Conservation (phyloP, 2,329 filamentous ascomycete genomes). For the Incumbomyces lentus region DNA sequence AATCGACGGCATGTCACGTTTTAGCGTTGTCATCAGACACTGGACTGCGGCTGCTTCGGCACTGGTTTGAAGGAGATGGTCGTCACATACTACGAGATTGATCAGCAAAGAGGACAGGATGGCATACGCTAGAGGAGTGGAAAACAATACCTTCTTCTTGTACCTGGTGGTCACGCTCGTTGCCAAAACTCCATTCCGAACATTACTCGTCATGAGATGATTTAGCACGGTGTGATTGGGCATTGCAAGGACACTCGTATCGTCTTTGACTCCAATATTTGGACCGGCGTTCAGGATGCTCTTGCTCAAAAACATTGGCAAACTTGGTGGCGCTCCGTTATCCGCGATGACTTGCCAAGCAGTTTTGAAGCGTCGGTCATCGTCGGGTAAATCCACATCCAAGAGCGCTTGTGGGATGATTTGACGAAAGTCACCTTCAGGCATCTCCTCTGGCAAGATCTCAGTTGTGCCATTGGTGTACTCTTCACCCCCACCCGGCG, state of each 20-base stretch:
- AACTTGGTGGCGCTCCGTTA: conserved; percentile 68
- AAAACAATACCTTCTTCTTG: conserved; percentile 60
- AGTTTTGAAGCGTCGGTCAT: conserved; percentile 61
- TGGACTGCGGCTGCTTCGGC: conserved; percentile 18
- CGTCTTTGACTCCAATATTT: conserved; percentile 85
- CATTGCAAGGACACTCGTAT: conserved; percentile 92
- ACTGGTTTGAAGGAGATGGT: conserved; percentile 97
- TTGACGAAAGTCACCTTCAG: conserved; percentile 53
- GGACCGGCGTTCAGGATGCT: conserved; percentile 72
- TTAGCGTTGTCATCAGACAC: not conserved
- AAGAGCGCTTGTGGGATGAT: conserved; percentile 75
- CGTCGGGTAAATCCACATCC: conserved; percentile 77
- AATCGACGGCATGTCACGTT: not conserved
- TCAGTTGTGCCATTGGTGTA: conserved; percentile 33
- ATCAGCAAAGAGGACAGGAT: conserved; percentile 1
- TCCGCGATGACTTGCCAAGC: conserved; percentile 66
- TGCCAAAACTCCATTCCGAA: conserved; percentile 90
- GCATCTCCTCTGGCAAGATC: conserved; percentile 43
- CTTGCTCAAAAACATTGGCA: conserved; percentile 86
- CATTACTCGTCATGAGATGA: conserved; percentile 92
- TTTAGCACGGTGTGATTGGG: conserved; percentile 96
- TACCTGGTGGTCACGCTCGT: conserved; percentile 97
- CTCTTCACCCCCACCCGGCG: conserved; percentile 30
- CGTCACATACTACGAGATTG: conserved; percentile 66
- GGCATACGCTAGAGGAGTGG: not conserved